Conservation (phyloP, 768 basidiomycete species). For the Rhodosporidiobolus odoratus region DNA sequence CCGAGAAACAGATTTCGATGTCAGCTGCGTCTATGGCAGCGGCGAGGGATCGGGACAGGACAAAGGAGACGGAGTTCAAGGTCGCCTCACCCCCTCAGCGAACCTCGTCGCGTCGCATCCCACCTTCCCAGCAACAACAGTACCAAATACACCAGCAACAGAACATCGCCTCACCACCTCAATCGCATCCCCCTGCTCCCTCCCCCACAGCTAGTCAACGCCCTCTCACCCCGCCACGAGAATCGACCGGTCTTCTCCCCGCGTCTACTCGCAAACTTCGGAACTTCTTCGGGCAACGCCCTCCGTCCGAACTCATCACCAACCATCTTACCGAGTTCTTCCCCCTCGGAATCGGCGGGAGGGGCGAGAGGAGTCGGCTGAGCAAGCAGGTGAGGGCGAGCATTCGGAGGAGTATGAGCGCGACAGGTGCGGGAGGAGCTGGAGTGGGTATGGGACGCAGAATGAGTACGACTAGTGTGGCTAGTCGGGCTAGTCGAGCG, state of each 20-base stretch:
- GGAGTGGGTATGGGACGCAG: constrained; percentile 2
- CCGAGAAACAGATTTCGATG: neutral
- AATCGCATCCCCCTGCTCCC: constrained; percentile 39
- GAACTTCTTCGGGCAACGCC: constrained; percentile 97
- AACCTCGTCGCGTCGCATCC: constrained; percentile 1
- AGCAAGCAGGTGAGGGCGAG: constrained; percentile 82
- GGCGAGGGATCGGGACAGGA: constrained; percentile 1
- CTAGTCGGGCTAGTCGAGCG: constrained; percentile 17
- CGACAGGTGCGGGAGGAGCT: neutral
- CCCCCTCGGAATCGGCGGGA: constrained; percentile 56
- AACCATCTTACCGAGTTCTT: constrained; percentile 92
- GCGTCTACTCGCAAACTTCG: constrained; percentile 56
- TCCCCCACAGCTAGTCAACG: constrained; percentile 39
- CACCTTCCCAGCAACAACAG: too few relatives aligned
- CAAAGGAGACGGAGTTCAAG: neutral
- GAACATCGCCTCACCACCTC: neutral
- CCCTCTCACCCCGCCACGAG: neutral
- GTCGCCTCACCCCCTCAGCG: constrained; percentile 16
- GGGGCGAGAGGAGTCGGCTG: constrained; percentile 55
- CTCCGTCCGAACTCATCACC: constrained; percentile 93
- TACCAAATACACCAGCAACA: constrained; percentile 11
- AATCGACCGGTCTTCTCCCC: too few relatives aligned
- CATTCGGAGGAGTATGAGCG: constrained; percentile 54
- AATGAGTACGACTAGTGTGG: constrained; percentile 22
- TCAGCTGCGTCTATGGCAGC: neutral